Conservation (phyloP, 2,329 filamentous ascomycete genomes). For the Exophiala phaeomuriformis region DNA sequence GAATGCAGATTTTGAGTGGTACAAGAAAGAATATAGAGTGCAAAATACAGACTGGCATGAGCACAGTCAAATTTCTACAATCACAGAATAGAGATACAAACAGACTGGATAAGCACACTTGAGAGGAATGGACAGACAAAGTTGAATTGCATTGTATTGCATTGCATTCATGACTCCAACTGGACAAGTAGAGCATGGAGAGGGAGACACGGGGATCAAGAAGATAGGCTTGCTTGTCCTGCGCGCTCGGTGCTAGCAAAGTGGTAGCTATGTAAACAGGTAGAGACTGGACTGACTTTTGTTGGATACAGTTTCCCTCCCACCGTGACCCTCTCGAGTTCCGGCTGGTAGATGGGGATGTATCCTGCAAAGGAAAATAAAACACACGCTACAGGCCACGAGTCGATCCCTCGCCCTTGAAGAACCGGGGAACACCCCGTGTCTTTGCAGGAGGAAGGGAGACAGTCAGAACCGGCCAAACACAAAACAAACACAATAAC, state of each 20-base stretch:
- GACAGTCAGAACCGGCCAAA: slow-evolving; percentile 24
- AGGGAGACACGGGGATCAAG: neutral
- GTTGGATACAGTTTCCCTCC: too few species aligned
- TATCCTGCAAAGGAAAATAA: slow-evolving; percentile 1
- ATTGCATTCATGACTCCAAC: slow-evolving; percentile 1
- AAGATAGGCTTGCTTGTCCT: too few species aligned
- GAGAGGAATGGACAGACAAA: neutral
- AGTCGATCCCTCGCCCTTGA: slow-evolving; percentile 16
- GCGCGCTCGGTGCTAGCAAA: too few species aligned
- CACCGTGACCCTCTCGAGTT: too few species aligned
- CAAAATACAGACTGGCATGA: neutral
- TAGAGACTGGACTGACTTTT: too few species aligned
- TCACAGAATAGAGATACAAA: neutral
- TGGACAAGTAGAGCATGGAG: neutral
- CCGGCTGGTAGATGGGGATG: neutral
- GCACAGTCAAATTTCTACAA: neutral
- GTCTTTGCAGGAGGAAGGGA: slow-evolving; percentile 5
- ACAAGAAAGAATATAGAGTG: too few species aligned
- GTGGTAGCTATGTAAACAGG: too few species aligned
- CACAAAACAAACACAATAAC: slow-evolving; percentile 1
- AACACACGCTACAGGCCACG: slow-evolving; percentile 15
- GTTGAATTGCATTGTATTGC: neutral
- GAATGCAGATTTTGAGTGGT: too few species aligned
- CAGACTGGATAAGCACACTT: neutral
- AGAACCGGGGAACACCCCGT: neutral